Percentiles rank a stretch among this genome's conserved stretches.
Conservation (phyloP, 2,329 filamentous ascomycete species). For the Monilinia aucupariae region DNA sequence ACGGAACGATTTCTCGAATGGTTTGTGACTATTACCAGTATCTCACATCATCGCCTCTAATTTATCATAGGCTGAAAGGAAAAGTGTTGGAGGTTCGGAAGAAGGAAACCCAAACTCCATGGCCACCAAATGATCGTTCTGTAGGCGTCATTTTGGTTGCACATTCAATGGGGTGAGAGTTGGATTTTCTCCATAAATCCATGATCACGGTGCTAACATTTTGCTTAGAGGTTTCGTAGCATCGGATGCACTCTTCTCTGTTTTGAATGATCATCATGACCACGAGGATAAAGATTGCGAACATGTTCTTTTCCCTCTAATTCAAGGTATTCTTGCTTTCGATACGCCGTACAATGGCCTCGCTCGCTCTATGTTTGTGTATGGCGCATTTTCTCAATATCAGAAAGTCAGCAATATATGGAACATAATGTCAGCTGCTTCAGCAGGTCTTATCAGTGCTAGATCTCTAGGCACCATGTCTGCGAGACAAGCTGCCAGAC, state of each 20-base stretch:
- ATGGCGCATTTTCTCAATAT: constrained; percentile 55
- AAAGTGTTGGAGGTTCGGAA: constrained; percentile 16
- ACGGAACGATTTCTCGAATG: constrained; percentile 51
- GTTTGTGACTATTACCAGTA: constrained; percentile 30
- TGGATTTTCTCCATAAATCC: too few species aligned
- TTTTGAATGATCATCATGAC: constrained; percentile 24
- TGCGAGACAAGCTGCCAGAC: constrained; percentile 25
- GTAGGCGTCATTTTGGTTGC: constrained; percentile 75
- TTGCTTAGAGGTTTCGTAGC: constrained; percentile 68
- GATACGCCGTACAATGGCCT: constrained; percentile 78
- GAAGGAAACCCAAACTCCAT: constrained; percentile 5
- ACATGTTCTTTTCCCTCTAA: constrained; percentile 58
- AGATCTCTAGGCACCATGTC: constrained; percentile 32
- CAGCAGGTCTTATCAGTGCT: constrained; percentile 41
- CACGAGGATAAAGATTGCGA: constrained; percentile 16
- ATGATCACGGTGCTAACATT: constrained; percentile 16
- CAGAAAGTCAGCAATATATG: constrained; percentile 52
- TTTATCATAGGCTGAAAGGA: constrained; percentile 3
- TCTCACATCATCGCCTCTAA: not conserved
- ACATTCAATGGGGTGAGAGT: constrained; percentile 66
- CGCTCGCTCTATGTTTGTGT: constrained; percentile 54
- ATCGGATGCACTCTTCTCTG: constrained; percentile 68
- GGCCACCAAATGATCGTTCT: constrained; percentile 41
- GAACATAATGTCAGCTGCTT: constrained; percentile 52
- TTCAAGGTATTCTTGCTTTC: constrained; percentile 75